These are phyloP conservation scores for Combretum micranthum DNA, from an alignment of 345 rosid species.

Conservation along the genomic window DNA sequence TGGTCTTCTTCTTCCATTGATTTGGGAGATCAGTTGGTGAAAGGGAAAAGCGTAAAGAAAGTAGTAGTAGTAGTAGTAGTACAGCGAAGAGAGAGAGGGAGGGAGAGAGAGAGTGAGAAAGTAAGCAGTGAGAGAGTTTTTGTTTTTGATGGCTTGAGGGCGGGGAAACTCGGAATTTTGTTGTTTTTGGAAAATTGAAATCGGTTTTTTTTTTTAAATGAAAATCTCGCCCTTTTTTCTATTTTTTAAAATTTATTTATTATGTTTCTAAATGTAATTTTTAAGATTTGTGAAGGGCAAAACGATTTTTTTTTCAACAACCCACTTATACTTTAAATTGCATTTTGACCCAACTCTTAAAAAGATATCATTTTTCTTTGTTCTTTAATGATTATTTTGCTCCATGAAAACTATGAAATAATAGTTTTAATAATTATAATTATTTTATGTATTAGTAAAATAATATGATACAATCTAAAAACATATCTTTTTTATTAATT, in stretches of 20 bases:
- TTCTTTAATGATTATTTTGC: no score
- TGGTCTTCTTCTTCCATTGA: constrained; percentile 89
- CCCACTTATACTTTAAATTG: no score
- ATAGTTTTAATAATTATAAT: no score
- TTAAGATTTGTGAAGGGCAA: no score
- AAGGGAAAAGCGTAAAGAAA: background rate
- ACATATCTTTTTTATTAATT: no score
- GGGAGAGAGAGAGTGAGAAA: background rate
- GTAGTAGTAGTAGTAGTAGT: background rate
- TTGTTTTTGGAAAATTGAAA: constrained; percentile 3
- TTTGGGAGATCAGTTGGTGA: background rate
- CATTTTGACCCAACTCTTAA: no score
- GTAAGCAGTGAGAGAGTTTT: background rate
- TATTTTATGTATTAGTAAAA: no score
- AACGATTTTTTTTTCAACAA: no score
- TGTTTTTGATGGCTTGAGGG: constrained; percentile 21
- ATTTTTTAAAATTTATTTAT: background rate
- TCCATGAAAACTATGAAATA: no score
- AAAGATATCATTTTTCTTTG: no score
- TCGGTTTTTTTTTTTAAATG: constrained; percentile 2
- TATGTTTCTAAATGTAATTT: background rate
- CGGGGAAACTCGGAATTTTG: constrained; percentile 13
- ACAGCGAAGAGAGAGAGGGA: background rate
- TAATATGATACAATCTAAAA: no score
- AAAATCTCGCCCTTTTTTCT: background rate